phyloP scores from a whole-genome alignment of 331 rosid genomes.

The Malus hybrid region DNA sequence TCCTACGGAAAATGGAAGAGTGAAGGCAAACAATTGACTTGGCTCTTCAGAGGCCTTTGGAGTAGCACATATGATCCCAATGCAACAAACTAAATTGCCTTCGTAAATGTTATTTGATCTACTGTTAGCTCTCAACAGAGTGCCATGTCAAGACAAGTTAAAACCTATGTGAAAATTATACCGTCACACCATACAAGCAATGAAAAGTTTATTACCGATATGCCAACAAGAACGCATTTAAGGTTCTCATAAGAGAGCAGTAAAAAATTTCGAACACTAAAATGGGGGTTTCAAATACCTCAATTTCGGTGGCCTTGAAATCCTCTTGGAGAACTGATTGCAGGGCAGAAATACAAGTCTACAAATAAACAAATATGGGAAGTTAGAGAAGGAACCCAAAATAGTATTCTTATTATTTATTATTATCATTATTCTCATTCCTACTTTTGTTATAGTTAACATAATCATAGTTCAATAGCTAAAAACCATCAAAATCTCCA shows the following conservation, averaged over 20 bases:
- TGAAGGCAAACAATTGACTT: neutral
- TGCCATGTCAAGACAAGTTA: neutral
- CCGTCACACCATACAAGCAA: neutral
- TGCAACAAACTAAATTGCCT: neutral
- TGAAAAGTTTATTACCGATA: neutral
- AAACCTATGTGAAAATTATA: neutral
- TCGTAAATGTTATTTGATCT: neutral
- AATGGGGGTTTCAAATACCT: conserved; percentile 43
- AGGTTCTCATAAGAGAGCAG: neutral
- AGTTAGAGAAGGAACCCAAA: neutral
- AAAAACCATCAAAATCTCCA: neutral
- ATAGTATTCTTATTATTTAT: neutral
- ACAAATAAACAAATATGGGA: conserved; percentile 12
- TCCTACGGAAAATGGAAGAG: neutral
- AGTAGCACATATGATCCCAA: neutral
- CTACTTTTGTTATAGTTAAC: neutral
- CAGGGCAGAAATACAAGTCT: conserved; percentile 95
- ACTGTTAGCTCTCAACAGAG: neutral
- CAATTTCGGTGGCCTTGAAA: conserved; percentile 93
- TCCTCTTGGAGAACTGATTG: conserved; percentile 98
- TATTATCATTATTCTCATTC: neutral
- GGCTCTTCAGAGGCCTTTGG: neutral
- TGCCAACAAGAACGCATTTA: neutral
- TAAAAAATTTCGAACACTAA: neutral
- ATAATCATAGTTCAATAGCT: neutral